Percentiles rank a stretch among this genome's conserved stretches.
Conservation (phyloP, 345 rosid genomes). For the Cardamine resedifolia region DNA sequence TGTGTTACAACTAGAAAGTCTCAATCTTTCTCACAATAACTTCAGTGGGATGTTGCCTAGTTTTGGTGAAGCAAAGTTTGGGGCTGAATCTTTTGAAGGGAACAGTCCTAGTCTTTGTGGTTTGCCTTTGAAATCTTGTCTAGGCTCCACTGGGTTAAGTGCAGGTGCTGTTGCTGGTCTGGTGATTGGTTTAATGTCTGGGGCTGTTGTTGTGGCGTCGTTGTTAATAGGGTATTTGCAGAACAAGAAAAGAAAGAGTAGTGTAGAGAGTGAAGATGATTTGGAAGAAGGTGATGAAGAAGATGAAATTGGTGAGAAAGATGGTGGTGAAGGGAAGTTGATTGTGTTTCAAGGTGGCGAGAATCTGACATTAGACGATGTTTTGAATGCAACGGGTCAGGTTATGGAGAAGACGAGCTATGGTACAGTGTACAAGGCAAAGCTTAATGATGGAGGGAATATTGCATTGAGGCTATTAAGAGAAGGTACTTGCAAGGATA, state of each 20-base stretch:
- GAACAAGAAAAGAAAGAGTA: slow-evolving; percentile 68
- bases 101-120: slow-evolving; percentile 88
- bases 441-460: slow-evolving; percentile 89
- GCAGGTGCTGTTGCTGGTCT: slow-evolving; percentile 93
- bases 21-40: slow-evolving; percentile 87
- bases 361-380: slow-evolving; percentile 90
- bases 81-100: slow-evolving; percentile 69
- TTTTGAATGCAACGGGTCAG: slow-evolving; percentile 94
- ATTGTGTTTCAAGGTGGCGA: slow-evolving; percentile 95
- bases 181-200: slow-evolving; percentile 91
- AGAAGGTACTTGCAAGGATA: slow-evolving; percentile 94
- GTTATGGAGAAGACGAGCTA: slow-evolving; percentile 94
- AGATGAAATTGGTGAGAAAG: slow-evolving; percentile 36
- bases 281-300: slow-evolving; percentile 66
- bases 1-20: slow-evolving; percentile 55
- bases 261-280: slow-evolving; percentile 71
- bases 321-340: slow-evolving; percentile 70
- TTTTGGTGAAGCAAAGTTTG: slow-evolving; percentile 67
- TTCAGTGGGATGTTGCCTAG: slow-evolving; percentile 76
- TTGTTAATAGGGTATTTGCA: slow-evolving; percentile 83
- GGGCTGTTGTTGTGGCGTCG: slow-evolving; percentile 81
- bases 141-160: slow-evolving; percentile 62
- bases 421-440: slow-evolving; percentile 95
- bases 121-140: slow-evolving; percentile 64
- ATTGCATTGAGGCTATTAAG: slow-evolving; percentile 90